These are phyloP conservation scores for Suhomyces guaymorum DNA, from an alignment of 1,139 yeast species.

Conservation along the genomic window DNA sequence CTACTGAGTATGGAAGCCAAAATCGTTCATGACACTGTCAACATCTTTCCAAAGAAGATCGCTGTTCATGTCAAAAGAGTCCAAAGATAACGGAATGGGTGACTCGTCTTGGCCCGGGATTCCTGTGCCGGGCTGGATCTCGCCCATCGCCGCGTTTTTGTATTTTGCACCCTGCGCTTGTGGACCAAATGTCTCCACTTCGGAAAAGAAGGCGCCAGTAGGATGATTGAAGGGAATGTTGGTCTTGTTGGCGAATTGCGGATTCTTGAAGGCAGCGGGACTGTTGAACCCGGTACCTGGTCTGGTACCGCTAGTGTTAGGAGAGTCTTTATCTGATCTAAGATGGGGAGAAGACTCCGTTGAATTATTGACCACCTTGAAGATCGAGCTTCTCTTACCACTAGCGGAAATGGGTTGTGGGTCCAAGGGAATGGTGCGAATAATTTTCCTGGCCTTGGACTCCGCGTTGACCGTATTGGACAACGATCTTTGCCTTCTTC, in stretches of 20 bases:
- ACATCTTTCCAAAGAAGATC: conserved; percentile 88
- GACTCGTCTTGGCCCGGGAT: conserved; percentile 25
- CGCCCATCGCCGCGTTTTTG: conserved; percentile 3
- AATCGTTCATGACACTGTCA: conserved; percentile 89
- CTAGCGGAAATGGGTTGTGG: conserved; percentile 66
- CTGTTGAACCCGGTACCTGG: not conserved
- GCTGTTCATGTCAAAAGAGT: conserved; percentile 44
- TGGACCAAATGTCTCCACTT: not conserved
- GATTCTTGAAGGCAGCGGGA: not conserved
- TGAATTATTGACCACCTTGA: conserved; percentile 40
- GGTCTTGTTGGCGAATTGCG: not conserved
- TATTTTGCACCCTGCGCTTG: too few relatives aligned
- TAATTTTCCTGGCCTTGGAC: conserved; percentile 68
- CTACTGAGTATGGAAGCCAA: conserved; percentile 70
- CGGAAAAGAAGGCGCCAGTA: not conserved
- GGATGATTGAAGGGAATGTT: not conserved
- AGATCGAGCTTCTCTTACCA: conserved; percentile 40
- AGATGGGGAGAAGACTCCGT: conserved; percentile 31
- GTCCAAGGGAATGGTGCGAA: conserved; percentile 75
- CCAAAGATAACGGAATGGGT: conserved; percentile 25
- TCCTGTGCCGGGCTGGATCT: conserved; percentile 1
- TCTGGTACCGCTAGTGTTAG: conserved; percentile 1
- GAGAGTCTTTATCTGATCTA: conserved; percentile 14
- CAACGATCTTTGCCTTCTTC: conserved; percentile 47
- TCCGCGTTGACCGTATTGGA: conserved; percentile 63